Evolutionary conservation across 2,329 filamentous ascomycete genomes (phyloP), one percentile per base, ranked within the genome.

Genomic region (Coniochaeta sp.): DNA sequence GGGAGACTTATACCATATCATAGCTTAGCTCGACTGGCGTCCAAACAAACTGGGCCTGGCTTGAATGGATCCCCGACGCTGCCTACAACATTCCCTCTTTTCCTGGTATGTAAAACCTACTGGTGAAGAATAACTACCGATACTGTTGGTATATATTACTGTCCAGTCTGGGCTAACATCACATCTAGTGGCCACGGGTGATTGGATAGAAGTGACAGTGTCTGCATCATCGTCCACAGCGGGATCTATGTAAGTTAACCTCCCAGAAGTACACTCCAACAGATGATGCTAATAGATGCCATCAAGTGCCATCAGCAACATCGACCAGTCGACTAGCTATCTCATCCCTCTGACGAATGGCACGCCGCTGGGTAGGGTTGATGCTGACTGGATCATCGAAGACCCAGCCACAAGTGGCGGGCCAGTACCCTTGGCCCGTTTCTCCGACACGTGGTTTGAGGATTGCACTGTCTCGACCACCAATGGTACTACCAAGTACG

Each of bases 381-480:
- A 68, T 57, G 66, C 65, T n/a, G 67, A 68, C 61, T 69, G 65
- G 64, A 63, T 68, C n/a, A 60, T 69, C 11, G 67, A 69, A 61
- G 62, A 66, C 12, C 67, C 67, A 9, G 60, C 61, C 58, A 65
- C 63, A 59, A 64, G 64, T 24, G 16, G 33, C 16, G 43, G 61
- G 4, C 61, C 65, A 1, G 62, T 64, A 12, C 61, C 63, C 33
- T 65, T 68, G 26, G 62, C 67, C 1, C 16, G 47, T 22, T 69
- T 69, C 54, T 62, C 57, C 33, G 65, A 67, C 52, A 62, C 64
- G 2, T 69, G 67, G 65, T 69, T 69, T 54, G 59, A 68, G 24
- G 62, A 66, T 14, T 61, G 64, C 8, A 65, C 62, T 22, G 67
- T 65, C 1, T 62, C 57, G 2, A 58, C 52, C 3, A 55, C 40